Evolutionary conservation across 1,284 basidiomycete genomes (phyloP), one percentile per base, ranked within the genome.

Genomic region (Microbotryum violaceum): DNA sequence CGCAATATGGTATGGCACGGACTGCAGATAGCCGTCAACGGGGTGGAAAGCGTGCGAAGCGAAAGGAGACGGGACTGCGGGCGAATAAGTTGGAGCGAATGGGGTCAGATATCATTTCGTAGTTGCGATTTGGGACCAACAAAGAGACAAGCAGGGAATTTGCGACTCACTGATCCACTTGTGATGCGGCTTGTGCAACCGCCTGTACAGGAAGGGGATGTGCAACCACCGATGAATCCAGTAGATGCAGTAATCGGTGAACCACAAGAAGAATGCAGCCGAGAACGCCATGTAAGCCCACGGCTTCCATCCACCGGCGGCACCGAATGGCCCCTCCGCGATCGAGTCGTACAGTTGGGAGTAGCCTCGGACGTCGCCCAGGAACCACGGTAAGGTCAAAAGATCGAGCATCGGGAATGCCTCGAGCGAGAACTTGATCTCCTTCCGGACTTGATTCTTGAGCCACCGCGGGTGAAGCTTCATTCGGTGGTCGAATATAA

Each of bases 11-110:
- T 98, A 97, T 2, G 94, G 94, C 6, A 97, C 75, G 12, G 91
- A 93, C 77, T 98, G 96, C 23, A 85, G 75, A 75, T 90, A 98
- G 2, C 94, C 94, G 76, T 98, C 94, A 23, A 97, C 75, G 0
- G 91, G 91, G 78, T 98, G 92, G 85, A 98, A 98, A 0, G 94
- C 94, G 74, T 97, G 88, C 44, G 92, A 93, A 27, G 96, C 90
- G 72, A 89, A 98, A 0, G 94, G 94, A 1, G 94, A 97, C 7
- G 94, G 93, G 61, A 98, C 91, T 92, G 74, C 23, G 64, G 44
- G 54, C 48, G 8, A 49, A 16, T 16, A 18, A 42, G 37, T n/a
- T 44, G 50, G 53, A 47, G 23, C 21, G 21, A 49, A 18, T 27
- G 27, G 2, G n/a, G 25, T 56, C 47, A 45, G 37, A 47, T 10